Base-by-base conservation (phyloP, 495 filamentous ascomycete species). In the Talaromyces adpressus region DNA sequence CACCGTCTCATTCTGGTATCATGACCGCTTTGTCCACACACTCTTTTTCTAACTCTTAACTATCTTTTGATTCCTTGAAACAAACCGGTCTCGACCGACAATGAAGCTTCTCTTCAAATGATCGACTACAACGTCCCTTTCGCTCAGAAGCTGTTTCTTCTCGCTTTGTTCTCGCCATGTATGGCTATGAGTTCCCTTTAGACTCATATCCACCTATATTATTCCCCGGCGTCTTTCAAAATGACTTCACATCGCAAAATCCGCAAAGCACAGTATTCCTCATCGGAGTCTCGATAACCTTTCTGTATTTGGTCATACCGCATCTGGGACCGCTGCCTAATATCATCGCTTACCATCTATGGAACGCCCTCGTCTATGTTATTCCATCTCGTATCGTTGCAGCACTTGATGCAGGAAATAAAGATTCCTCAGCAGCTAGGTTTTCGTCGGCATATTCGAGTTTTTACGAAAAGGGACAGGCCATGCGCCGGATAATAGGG, bases 401-500 rank as follows among this genome's bases (percentile, higher is more conserved):
- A 71, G 79, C 81, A 45, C 66, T 91, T 41, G 86, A 91, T 66
- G 66, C 71, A 57, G 71, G 72, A 67, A 71, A 72, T 66, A 62
- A 68, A 65, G 30, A 61, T 7, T 41, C 62, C 12, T 62, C 68
- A 6, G 61, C 59, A 22, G 65, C 71, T 62, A 18, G 65, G 56
- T 56, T 59, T 41, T 65, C 58, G 59, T 74, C 71, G 69, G 69
- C 58, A 11, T 52, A 22, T 64, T 53, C 30, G 39, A 67, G 1
- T 58, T 72, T 70, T 11, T 67, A 74, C 29, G 65, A 63, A 7
- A 95, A 93, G 72, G 88, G 83, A 68, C 85, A 89, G 64, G 80
- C 83, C 6, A 81, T 93, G 74, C 77, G 82, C 67, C 84, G 85
- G 51, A 80, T 91, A 53, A 69, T 94, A 45, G 85, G 90, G 0